Base-by-base conservation (phyloP, 257 asterid species). In the Primulina tabacum region DNA sequence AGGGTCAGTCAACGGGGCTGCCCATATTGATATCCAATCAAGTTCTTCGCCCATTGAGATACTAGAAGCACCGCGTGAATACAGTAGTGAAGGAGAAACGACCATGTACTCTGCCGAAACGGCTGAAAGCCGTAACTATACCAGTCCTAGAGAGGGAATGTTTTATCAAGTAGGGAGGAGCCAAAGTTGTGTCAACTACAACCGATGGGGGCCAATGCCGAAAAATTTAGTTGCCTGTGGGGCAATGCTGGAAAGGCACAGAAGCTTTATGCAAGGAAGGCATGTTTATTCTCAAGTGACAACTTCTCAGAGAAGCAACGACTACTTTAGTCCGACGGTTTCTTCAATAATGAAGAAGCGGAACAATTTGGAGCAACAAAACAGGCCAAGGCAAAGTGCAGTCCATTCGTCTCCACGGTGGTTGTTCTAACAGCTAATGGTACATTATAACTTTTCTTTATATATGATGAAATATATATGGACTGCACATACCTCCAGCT, bases 61-160 rank as follows among this genome's bases (percentile, higher is more conserved):
- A 4, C 50, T 81, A 21, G 88, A 81, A 71, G 52, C 76, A 67
- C 84, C 70, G 8, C 83, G 82, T 12, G 96, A 87, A 30, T 88
- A 85, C 78, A 94, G 92, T 40, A 94, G 98, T 2, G 99, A 89
- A 58, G 99, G 99, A 56, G 99, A 88, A 79, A 94, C 97, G 1
- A 94, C 99, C 28, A 91, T 91, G 98, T 94, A 94, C 76, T 94
- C 99, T 3, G 99, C 99, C 0, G 99, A 94, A 79, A 94, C 99
- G 12, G 99, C 99, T 26, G 99, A 94, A 73, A 91, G 98, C 78
- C 85, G 92, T 35, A 94, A 94, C 55, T 82, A 77, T 68, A 71
- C 97, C 0, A 89, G 97, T 71, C 98, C 98, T 9, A 78, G 86
- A 74, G 86, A 80, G 37, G 84, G 90, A 40, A 86, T 75, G 74